These are phyloP conservation scores for Clavariopsis aquatica DNA, from an alignment of 495 filamentous ascomycete genomes.

Conservation along the genomic window DNA sequence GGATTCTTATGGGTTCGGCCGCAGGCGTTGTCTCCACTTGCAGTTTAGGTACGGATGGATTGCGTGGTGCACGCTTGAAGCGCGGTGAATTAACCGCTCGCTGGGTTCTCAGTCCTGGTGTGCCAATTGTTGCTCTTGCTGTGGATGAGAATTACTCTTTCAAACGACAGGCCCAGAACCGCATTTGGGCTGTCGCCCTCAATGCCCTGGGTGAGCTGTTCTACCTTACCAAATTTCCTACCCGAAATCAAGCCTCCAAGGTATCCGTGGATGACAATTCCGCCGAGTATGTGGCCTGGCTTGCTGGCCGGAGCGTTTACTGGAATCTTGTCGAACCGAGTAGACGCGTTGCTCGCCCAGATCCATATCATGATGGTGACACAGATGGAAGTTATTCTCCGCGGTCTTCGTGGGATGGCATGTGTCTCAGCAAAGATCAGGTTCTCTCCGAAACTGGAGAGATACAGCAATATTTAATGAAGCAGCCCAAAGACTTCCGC, in stretches of 20 bases:
- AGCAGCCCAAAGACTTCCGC: slow-evolving; percentile 76
- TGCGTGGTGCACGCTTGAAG: slow-evolving; percentile 64
- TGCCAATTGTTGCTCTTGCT: slow-evolving; percentile 82
- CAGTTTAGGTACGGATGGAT: slow-evolving; percentile 67
- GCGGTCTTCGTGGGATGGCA: slow-evolving; percentile 68
- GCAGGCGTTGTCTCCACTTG: slow-evolving; percentile 83
- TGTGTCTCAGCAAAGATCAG: slow-evolving; percentile 70
- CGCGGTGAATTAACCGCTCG: slow-evolving; percentile 77
- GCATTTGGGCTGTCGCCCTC: slow-evolving; percentile 82
- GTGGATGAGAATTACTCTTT: slow-evolving; percentile 79
- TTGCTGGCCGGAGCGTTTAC: slow-evolving; percentile 69
- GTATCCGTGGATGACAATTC: slow-evolving; percentile 36
- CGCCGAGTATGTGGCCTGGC: slow-evolving; percentile 71
- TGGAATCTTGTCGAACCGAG: slow-evolving; percentile 81
- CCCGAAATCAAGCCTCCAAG: slow-evolving; percentile 44
- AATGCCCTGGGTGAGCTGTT: slow-evolving; percentile 93
- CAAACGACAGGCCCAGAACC: slow-evolving; percentile 64
- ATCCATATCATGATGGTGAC: slow-evolving; percentile 62
- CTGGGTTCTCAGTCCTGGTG: slow-evolving; percentile 88
- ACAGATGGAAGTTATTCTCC: slow-evolving; percentile 69
- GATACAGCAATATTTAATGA: slow-evolving; percentile 73
- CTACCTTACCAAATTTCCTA: slow-evolving; percentile 71
- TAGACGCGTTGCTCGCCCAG: slow-evolving; percentile 66
- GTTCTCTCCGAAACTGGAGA: slow-evolving; percentile 72
- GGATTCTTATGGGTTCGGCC: slow-evolving; percentile 81